Percentiles rank a stretch among this genome's conserved stretches.
These are phyloP conservation scores for Leccinum truebloodii DNA, from an alignment of 768 basidiomycete species.

Conservation along the genomic window DNA sequence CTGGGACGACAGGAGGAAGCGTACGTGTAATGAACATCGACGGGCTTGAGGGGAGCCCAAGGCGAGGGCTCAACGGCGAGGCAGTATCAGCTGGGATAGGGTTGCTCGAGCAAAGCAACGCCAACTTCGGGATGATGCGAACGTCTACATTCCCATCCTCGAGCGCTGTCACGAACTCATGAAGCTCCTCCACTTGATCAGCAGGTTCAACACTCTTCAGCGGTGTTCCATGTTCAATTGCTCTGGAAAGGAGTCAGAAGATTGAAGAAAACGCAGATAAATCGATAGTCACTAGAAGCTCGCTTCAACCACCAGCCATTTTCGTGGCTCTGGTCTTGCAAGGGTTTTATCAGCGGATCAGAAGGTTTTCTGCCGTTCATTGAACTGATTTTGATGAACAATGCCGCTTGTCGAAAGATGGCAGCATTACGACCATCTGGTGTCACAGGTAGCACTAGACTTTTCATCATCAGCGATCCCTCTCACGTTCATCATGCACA, in stretches of 20 bases:
- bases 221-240: conserved; percentile 49
- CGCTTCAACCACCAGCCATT: conserved; percentile 86
- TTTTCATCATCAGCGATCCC: conserved; percentile 25
- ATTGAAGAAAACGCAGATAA: neutral
- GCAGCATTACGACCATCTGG: conserved; percentile 59
- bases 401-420: conserved; percentile 71
- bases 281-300: conserved; percentile 56
- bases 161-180: conserved; percentile 53
- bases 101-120: conserved; percentile 61
- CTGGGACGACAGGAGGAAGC: conserved; percentile 45
- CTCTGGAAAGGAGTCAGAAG: conserved; percentile 22
- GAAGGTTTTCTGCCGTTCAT: conserved; percentile 48
- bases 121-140: conserved; percentile 62
- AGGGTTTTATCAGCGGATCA: conserved; percentile 67
- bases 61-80: conserved; percentile 57
- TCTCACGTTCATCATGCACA: conserved; percentile 21
- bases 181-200: conserved; percentile 51
- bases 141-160: conserved; percentile 53
- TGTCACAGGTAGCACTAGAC: conserved; percentile 52
- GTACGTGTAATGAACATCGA: conserved; percentile 49
- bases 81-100: conserved; percentile 43
- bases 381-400: conserved; percentile 78
- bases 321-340: conserved; percentile 67
- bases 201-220: conserved; percentile 39
- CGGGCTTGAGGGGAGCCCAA: conserved; percentile 53